Conservation (phyloP, 1,139 yeast genomes). For the Geotrichum europaeum region DNA sequence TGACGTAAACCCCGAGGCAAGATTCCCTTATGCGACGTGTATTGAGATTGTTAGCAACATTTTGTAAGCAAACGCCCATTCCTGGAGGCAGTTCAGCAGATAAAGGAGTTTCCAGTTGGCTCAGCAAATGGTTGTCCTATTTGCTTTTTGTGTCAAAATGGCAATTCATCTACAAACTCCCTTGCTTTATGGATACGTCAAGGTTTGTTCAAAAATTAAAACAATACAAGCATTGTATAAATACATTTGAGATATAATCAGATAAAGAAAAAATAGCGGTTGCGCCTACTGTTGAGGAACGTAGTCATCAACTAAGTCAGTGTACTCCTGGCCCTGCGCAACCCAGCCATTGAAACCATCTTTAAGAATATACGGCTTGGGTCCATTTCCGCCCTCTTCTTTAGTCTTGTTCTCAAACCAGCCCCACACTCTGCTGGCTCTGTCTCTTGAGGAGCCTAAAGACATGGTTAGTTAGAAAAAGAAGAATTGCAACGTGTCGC, state of each 20-base stretch:
- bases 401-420: slow-evolving; percentile 24
- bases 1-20: too few relatives aligned
- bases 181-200: too few relatives aligned
- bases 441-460: slow-evolving; percentile 22
- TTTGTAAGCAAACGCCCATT: too few relatives aligned
- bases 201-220: neutral
- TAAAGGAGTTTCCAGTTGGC: too few relatives aligned
- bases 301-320: slow-evolving; percentile 24
- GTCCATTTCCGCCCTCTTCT: slow-evolving; percentile 16
- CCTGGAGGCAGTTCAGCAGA: too few relatives aligned
- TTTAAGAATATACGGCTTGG: slow-evolving; percentile 21
- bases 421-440: slow-evolving; percentile 26
- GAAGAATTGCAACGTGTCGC: neutral
- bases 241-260: neutral
- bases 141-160: too few relatives aligned
- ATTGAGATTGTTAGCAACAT: too few relatives aligned
- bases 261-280: neutral
- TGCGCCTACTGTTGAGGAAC: slow-evolving; percentile 12
- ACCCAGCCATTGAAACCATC: slow-evolving; percentile 28
- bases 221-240: neutral
- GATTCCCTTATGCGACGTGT: too few relatives aligned
- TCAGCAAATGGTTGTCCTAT: too few relatives aligned
- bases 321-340: slow-evolving; percentile 23
- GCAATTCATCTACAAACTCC: too few relatives aligned
- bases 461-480: neutral